A percentile compares a stretch with the other conserved stretches of the same genome.
These are phyloP conservation scores for Paulownia fortunei DNA, from an alignment of 257 asterid species.

Conservation along the genomic window DNA sequence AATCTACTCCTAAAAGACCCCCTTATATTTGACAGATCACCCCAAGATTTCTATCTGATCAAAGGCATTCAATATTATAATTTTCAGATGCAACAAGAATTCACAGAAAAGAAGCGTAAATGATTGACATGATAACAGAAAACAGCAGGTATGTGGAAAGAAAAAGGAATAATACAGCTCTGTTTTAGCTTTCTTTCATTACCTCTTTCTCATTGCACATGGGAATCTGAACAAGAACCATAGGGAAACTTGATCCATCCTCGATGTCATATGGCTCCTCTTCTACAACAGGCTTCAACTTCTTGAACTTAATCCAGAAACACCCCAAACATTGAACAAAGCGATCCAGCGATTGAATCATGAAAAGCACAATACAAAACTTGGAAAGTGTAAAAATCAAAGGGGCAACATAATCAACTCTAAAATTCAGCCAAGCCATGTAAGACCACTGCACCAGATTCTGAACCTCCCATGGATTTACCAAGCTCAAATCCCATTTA, in stretches of 20 bases:
- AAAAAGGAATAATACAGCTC: neutral
- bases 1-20: neutral
- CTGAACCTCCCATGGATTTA: conserved; percentile 77
- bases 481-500: conserved; percentile 69
- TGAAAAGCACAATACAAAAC: conserved; percentile 76
- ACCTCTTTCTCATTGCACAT: conserved; percentile 99
- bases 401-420: conserved; percentile 79
- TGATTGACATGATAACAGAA: neutral
- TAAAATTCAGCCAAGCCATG: conserved; percentile 72
- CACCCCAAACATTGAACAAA: conserved; percentile 72
- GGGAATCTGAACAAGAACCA: conserved; percentile 95
- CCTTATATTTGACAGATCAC: conserved; percentile 3
- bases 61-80: neutral
- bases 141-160: neutral
- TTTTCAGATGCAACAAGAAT: neutral
- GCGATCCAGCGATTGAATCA: conserved; percentile 82
- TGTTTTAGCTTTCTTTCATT: conserved; percentile 8
- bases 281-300: conserved; percentile 57
- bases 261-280: conserved; percentile 59
- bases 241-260: conserved; percentile 66
- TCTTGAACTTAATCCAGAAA: conserved; percentile 75
- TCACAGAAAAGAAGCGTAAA: neutral
- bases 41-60: conserved; percentile 9
- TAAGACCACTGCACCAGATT: conserved; percentile 69
- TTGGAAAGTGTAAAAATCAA: conserved; percentile 56